Evolutionary conservation across 2,329 filamentous ascomycete species (phyloP), one percentile per base, ranked within the genome.

Genomic region (Cadophora sp.): DNA sequence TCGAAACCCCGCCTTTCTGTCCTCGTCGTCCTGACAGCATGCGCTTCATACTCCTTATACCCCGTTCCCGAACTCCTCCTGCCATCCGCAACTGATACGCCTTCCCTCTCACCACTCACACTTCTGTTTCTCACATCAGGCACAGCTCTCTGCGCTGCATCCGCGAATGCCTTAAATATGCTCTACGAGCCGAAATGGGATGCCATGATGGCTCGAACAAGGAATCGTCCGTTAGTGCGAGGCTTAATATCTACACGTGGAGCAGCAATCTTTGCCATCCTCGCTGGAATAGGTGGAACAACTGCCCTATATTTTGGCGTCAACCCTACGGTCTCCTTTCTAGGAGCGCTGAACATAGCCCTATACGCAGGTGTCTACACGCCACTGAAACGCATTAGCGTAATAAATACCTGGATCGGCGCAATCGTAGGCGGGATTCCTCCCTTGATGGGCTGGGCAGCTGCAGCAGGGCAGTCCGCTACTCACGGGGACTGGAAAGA

Each of bases 391-490:
- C 90, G 93, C 7, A 83, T 97, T 14, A 92, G 91, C 3, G 92
- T 91, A 11, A 81, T 94, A 68, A 99, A 99, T 77, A 99, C 96
- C 0, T 99, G 96, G 96, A 87, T 97, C 19, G 96, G 96, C 19
- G 96, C 94, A 3, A 80, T 99, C 0, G 93, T 99, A 0, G 96
- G 96, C 69, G 94, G 91, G 1, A 97, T 99, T 66, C 95, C 96
- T 0, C 96, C 96, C 0, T 81, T 99, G 37, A 99, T 99, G 96
- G 96, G 96, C 72, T 99, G 96, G 96, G 92, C 94, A 19, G 96
- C 96, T 0, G 96, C 96, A 0, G 94, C 94, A 0, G 94, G 94
- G 62, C 93, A 97, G 79, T 91, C 90, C 55, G 94, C 94, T 9
- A 92, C 90, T 2, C 87, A 86, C 72, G 91, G 91, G 34, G 90